phyloP scores from a whole-genome alignment of 2,329 filamentous ascomycete genomes.

The Domatiomyces globalis region DNA sequence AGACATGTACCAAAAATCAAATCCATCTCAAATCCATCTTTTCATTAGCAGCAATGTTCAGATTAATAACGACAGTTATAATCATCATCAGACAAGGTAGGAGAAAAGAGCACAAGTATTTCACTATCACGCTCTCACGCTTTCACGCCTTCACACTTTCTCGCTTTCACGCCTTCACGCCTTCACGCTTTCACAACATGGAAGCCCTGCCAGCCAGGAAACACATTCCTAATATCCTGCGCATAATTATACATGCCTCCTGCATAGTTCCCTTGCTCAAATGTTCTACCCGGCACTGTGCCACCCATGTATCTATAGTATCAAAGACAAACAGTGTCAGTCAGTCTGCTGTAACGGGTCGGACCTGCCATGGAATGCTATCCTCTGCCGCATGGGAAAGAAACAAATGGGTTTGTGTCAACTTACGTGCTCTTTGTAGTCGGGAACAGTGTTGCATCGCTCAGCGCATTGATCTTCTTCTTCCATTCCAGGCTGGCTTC shows the following conservation, averaged over 20 bases:
- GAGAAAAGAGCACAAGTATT: no score
- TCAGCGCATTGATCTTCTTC: constrained; percentile 32
- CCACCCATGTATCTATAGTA: constrained; percentile 41
- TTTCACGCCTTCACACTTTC: no score
- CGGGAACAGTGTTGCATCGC: constrained; percentile 34
- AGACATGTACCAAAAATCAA: no score
- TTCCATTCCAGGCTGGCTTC: constrained; percentile 40
- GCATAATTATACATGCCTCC: constrained; percentile 18
- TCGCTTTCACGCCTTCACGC: constrained; percentile 7
- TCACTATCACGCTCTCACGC: no score
- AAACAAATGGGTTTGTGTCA: not conserved
- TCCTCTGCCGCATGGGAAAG: not conserved
- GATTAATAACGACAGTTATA: no score
- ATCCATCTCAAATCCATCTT: no score
- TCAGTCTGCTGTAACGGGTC: constrained; percentile 36
- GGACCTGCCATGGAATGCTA: constrained; percentile 24
- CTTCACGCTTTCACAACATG: constrained; percentile 9
- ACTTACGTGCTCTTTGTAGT: constrained; percentile 19
- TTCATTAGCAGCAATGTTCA: no score
- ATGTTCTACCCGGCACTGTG: constrained; percentile 40
- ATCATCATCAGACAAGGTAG: no score
- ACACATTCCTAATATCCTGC: constrained; percentile 13
- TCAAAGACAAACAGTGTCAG: constrained; percentile 31
- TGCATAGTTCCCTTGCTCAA: constrained; percentile 38
- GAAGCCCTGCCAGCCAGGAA: constrained; percentile 15